phyloP scores from a whole-genome alignment of 2,329 filamentous ascomycete species.

The Pochonia chlamydosporia region DNA sequence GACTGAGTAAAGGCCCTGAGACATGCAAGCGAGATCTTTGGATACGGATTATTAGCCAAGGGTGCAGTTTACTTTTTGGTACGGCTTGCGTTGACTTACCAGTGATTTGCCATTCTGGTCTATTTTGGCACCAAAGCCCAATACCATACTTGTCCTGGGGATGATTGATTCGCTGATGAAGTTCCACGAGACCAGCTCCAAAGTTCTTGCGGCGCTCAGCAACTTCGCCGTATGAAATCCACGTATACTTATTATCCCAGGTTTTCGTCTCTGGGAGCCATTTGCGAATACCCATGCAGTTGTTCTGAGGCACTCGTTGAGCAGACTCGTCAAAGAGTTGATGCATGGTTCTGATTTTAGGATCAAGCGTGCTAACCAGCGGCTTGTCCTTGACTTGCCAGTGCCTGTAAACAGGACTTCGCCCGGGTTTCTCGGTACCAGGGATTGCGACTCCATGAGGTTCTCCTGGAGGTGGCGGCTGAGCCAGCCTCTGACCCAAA shows the following conservation, averaged over 20 bases:
- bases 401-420: conserved; percentile 75
- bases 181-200: conserved; percentile 75
- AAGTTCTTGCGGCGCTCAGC: conserved; percentile 74
- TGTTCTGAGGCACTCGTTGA: conserved; percentile 56
- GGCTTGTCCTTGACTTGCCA: conserved; percentile 68
- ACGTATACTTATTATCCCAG: conserved; percentile 69
- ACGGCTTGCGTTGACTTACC: conserved; percentile 36
- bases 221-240: conserved; percentile 78
- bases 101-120: conserved; percentile 80
- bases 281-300: conserved; percentile 73
- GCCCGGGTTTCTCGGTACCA: conserved; percentile 64
- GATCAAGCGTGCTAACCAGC: conserved; percentile 66
- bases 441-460: conserved; percentile 76
- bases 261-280: conserved; percentile 70
- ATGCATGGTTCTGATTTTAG: conserved; percentile 64
- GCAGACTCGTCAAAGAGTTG: conserved; percentile 71
- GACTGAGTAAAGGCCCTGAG: conserved; percentile 81
- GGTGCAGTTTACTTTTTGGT: not conserved
- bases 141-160: conserved; percentile 58
- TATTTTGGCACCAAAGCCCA: conserved; percentile 78
- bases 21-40: conserved; percentile 76
- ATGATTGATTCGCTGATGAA: conserved; percentile 69
- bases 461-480: conserved; percentile 64
- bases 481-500: conserved; percentile 41
- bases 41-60: not conserved